These are phyloP conservation scores for Pilasporangium apinafurcum DNA, from an alignment of 352 stramenopile species.

Conservation along the genomic window DNA sequence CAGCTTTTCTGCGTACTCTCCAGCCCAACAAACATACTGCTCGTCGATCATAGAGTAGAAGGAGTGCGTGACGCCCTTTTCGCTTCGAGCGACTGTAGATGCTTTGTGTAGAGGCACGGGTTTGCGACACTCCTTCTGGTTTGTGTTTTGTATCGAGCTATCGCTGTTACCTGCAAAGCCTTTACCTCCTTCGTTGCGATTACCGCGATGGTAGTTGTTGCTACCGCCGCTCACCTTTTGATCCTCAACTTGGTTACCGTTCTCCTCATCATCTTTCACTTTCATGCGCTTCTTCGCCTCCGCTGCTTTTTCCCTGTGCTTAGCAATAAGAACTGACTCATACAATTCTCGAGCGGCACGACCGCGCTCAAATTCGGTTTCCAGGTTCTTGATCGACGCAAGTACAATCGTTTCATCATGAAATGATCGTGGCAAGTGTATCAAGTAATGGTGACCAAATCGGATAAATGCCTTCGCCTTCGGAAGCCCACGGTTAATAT, in stretches of 20 bases:
- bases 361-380: constrained; percentile 73
- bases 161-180: background rate
- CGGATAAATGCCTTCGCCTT: constrained; percentile 62
- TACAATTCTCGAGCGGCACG: constrained; percentile 65
- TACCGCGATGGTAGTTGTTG: too few relatives aligned
- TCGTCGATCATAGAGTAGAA: constrained; percentile 67
- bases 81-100: constrained; percentile 18
- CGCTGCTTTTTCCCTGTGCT: constrained; percentile 21
- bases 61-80: constrained; percentile 71
- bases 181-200: background rate
- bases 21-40: constrained; percentile 21
- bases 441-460: constrained; percentile 78
- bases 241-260: background rate
- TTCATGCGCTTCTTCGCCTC: constrained; percentile 1
- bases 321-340: constrained; percentile 60
- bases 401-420: constrained; percentile 64
- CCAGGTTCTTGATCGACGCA: constrained; percentile 67
- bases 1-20: constrained; percentile 27
- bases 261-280: background rate
- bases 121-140: constrained; percentile 3
- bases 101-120: constrained; percentile 33
- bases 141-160: constrained; percentile 1
- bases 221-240: background rate
- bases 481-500: constrained; percentile 34
- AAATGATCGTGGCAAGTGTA: constrained; percentile 72